phyloP scores from a whole-genome alignment of 2,329 filamentous ascomycete genomes.

The Claviceps pusilla region DNA sequence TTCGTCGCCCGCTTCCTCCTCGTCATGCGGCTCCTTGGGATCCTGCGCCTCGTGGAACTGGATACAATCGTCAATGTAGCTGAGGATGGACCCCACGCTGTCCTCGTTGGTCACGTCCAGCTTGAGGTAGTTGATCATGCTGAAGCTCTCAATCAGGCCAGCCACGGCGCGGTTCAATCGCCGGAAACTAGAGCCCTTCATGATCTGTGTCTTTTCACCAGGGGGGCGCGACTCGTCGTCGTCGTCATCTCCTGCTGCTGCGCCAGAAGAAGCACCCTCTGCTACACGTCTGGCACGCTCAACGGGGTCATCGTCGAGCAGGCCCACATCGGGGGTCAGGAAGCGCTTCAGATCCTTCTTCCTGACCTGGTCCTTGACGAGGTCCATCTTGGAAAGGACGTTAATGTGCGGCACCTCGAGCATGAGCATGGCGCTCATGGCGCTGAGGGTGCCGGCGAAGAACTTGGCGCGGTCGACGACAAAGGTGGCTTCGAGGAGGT shows the following conservation, averaged over 20 bases:
- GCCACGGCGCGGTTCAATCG: constrained; percentile 78
- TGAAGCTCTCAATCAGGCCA: constrained; percentile 87
- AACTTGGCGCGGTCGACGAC: constrained; percentile 93
- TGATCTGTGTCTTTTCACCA: constrained; percentile 50
- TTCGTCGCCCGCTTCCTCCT: constrained; percentile 27
- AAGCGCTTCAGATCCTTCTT: constrained; percentile 84
- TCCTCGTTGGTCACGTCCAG: constrained; percentile 84
- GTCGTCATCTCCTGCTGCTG: constrained; percentile 23
- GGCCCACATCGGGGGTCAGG: constrained; percentile 65
- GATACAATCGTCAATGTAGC: constrained; percentile 87
- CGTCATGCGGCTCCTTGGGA: constrained; percentile 63
- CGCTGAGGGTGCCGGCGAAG: constrained; percentile 86
- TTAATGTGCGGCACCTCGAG: constrained; percentile 94
- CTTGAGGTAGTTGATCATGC: constrained; percentile 91
- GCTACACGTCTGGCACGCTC: constrained; percentile 28
- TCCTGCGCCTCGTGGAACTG: constrained; percentile 91
- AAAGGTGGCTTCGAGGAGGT: constrained; percentile 90
- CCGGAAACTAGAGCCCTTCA: constrained; percentile 71
- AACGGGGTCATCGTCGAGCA: constrained; percentile 66
- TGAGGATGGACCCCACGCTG: constrained; percentile 69
- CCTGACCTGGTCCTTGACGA: constrained; percentile 76
- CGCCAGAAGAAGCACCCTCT: constrained; percentile 27
- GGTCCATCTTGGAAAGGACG: constrained; percentile 93
- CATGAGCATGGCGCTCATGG: constrained; percentile 99
- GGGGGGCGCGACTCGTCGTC: constrained; percentile 44